Conservation (phyloP, 176 grass and related monocot species). For the Pontederia paniculata region DNA sequence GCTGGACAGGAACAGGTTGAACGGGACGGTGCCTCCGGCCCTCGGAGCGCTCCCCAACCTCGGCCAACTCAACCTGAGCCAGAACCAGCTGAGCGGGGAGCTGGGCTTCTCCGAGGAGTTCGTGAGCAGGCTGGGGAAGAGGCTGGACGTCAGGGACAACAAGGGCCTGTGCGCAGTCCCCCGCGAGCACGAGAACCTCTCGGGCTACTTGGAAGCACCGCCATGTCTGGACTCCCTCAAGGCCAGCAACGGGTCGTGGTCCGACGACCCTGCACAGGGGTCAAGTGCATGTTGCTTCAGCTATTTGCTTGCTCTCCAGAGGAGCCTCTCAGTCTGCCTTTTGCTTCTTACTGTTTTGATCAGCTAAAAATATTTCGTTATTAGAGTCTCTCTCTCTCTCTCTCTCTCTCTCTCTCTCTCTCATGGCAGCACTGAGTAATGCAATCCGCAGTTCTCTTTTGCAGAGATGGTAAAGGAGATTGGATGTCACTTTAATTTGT, state of each 20-base stretch:
- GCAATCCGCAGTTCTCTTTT: too few relatives aligned
- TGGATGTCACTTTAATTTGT: too few relatives aligned
- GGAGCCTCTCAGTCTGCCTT: too few relatives aligned
- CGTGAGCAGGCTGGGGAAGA: conserved; percentile 51
- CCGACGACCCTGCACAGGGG: too few relatives aligned
- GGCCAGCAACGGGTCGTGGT: not conserved
- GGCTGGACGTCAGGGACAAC: conserved; percentile 69
- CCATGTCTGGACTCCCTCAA: conserved; percentile 24
- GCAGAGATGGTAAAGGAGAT: too few relatives aligned
- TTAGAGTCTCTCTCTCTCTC: too few relatives aligned
- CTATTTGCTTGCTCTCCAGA: too few relatives aligned
- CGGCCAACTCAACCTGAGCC: conserved; percentile 78
- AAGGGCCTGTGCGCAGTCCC: conserved; percentile 44
- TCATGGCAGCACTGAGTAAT: too few relatives aligned
- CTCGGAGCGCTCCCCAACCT: conserved; percentile 56
- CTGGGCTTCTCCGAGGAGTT: conserved; percentile 57
- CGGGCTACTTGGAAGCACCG: conserved; percentile 36
- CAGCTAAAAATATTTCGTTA: too few relatives aligned
- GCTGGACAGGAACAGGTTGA: conserved; percentile 61
- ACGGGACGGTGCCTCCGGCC: conserved; percentile 50
- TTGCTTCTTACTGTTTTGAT: too few relatives aligned
- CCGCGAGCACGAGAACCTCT: conserved; percentile 16
- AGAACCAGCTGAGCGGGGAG: conserved; percentile 69
- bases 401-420: too few relatives aligned
- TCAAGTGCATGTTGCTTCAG: too few relatives aligned